Evolutionary conservation across 441 rosid species (phyloP), one percentile per base, ranked within the genome.

Genomic region (Gossypium davidsonii): DNA sequence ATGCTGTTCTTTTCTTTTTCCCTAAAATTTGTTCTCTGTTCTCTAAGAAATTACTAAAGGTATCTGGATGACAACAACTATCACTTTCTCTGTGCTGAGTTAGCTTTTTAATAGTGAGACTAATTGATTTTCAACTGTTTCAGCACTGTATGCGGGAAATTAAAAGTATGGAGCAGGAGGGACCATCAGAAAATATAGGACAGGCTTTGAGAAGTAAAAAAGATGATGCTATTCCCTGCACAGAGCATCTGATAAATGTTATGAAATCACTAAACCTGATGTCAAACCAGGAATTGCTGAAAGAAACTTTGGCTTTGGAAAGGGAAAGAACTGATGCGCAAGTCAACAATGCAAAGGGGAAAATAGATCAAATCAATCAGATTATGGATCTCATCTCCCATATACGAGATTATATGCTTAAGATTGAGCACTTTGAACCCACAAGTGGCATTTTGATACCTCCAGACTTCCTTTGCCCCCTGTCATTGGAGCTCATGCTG

Each of bases 401-500:
- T 76, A 85, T 94, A 53, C 88, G 97, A 39, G 89, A 83, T 71
- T 87, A 77, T 77, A 81, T 91, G 90, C 90, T 91, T 60, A 84
- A 79, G 72, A 75, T 79, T 39, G 89, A 86, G 81, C 76, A 58
- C 76, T 78, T 88, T 74, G 92, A 90, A 76, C 82, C 85, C 56
- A 80, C 83, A 73, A 84, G 79, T 74, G 92, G 96, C 25, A 71
- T 86, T 73, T 81, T 79, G 39, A 79, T 87, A 67, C 98, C 98
- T 44, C 78, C 97, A 5, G 87, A 86, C 76, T 91, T 90, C 80
- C 89, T 92, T 28, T 91, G 98, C 73, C 93, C 98, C 52, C 77
- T 94, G 74, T 94, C 98, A 12, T 83, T 89, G 74, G 91, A 90
- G 71, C 96, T 94, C 76, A 94, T 94, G 97, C 57, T 83, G 79